Conservation (phyloP, 176 grass and related monocot genomes). For the Zea luxurians region DNA sequence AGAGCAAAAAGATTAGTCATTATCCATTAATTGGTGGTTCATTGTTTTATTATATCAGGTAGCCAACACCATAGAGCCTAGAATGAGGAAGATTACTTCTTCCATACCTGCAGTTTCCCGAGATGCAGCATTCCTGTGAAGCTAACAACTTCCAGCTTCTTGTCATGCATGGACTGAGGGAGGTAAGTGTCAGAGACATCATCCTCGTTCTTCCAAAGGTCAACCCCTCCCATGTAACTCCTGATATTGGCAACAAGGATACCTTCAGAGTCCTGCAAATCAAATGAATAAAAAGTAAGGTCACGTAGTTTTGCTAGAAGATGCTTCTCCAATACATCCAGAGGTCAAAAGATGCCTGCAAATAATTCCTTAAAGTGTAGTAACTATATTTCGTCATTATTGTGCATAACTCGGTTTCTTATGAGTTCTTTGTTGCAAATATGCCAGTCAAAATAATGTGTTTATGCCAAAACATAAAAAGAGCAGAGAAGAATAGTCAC, state of each 20-base stretch:
- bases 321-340: constrained; percentile 18
- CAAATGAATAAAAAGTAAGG: constrained; percentile 2
- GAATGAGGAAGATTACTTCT: neutral
- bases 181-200: constrained; percentile 56
- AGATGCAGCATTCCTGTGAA: constrained; percentile 90
- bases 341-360: neutral
- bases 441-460: neutral
- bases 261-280: constrained; percentile 72
- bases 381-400: constrained; percentile 3
- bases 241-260: constrained; percentile 84
- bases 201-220: constrained; percentile 87
- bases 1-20: constrained; percentile 17
- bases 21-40: neutral
- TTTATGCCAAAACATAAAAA: neutral
- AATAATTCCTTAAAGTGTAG: neutral
- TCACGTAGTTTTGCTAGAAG: neutral
- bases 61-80: neutral
- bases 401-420: constrained; percentile 19
- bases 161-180: constrained; percentile 86
- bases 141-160: constrained; percentile 83
- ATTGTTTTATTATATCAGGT: constrained; percentile 6
- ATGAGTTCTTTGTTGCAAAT: neutral
- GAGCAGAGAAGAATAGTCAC: neutral
- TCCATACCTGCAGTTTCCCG: constrained; percentile 68
- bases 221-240: constrained; percentile 98